Evolutionary conservation across 1,284 basidiomycete species (phyloP), one percentile per base, ranked within the genome.

Genomic region (Gastroboletus turbinatus): DNA sequence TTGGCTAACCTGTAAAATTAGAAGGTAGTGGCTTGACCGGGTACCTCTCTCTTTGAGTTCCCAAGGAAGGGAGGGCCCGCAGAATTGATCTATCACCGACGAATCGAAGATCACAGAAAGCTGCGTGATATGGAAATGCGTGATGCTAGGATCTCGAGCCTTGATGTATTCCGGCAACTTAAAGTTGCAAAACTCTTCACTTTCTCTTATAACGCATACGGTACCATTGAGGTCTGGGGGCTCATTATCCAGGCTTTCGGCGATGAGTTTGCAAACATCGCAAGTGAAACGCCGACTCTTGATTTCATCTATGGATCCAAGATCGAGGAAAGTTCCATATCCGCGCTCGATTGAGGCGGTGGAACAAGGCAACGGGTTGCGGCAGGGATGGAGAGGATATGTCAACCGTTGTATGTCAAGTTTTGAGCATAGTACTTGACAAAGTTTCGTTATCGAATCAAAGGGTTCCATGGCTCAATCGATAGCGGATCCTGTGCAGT

Each of bases 91-190:
- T 11, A 14, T 30, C 4, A 4, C 5, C 7, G 14, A 43, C 2
- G 55, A n/a, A 32, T 64, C 43, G 13, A 59, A 58, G 1, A 60
- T 39, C 6, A 66, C 45, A 4, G 16, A 13, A 10, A 38, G 7
- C n/a, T 62, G 39, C 5, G 62, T 56, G 32, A 64, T 17, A 53
- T 66, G 64, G 46, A 59, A 59, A 48, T 66, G 62, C 0, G 64
- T 55, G 42, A 55, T 16, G 9, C 16, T 47, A 3, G 58, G 44
- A 40, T 66, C 64, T 10, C 10, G 43, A 23, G 42, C 27, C 29
- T 42, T 0, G 38, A 64, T 27, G 11, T 23, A 10, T 8, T 1
- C 16, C 1, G 63, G 64, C 3, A 64, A 48, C 32, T 9, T 10
- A 47, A 64, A 63, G 8, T 5, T 47, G 46, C 64, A 56, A 35